Evolutionary conservation across 805 yeast species (phyloP), one percentile per base, ranked within the genome.

Genomic region (Starmerella sirachaensis): DNA sequence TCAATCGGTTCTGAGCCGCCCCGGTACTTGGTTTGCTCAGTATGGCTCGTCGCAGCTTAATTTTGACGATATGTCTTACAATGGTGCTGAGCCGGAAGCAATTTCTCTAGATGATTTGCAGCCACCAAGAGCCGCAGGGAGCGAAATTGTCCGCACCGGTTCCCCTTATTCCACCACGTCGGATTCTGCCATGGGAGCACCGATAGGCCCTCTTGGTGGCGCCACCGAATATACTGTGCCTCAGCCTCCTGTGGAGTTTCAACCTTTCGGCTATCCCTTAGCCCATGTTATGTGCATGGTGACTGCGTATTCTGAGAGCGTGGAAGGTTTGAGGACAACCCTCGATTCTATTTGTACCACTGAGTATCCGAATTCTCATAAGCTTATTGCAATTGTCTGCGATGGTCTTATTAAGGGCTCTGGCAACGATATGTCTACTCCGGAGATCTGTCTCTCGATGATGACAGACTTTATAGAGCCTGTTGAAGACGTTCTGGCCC

Each of bases 381-480:
- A 88, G 57, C 63, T 91, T 45, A 66, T 91, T 28, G 62, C 85
- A 37, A 74, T 86, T 28, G 70, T 88, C 11, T 88, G 97, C 66
- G 98, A 91, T 63, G 98, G 98, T 49, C 49, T 88, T 24, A 78
- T 91, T 50, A 86, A 88, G 53, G 98, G 98, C 48, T 76, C 94
- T 16, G 97, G 96, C 33, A 88, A 88, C 59, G 86, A 76, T 38
- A 55, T 60, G 54, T 68, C 85, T 2, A 91, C 98, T 0, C 95
- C 97, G 0, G 98, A 91, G 17, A 79, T 86, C 51, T 85, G 77
- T 14, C 60, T 91, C 43, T 72, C 72, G 29, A 77, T 91, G 86
- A 83, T 91, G 91, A 72, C 77, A 9, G 84, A 79, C 52, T 72
- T 85, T 50, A 68, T 72, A 6, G 65, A 69, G 24, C 80, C 83